Evolutionary conservation across 805 yeast species (phyloP).

Genomic region (Zygoascus ofunaensis): DNA sequence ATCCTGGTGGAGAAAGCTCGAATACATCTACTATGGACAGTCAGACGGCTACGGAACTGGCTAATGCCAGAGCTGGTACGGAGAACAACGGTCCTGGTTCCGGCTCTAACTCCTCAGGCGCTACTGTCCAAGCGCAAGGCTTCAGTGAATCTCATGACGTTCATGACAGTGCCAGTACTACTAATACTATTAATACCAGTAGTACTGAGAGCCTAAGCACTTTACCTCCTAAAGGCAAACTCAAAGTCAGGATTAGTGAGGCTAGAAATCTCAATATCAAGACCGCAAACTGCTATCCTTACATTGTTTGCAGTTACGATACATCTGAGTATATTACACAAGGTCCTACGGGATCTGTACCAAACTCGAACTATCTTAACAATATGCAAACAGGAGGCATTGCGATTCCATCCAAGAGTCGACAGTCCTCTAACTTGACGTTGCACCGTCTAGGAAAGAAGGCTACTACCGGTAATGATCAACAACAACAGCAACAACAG

Average conservation of each 20-base stretch:
- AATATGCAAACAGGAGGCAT: slow-evolving; percentile 19
- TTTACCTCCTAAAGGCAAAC: slow-evolving; percentile 44
- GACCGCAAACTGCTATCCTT: slow-evolving; percentile 57
- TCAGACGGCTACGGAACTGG: slow-evolving; percentile 5
- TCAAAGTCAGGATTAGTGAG: slow-evolving; percentile 70
- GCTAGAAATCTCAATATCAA: slow-evolving; percentile 60
- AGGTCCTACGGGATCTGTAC: slow-evolving; percentile 43
- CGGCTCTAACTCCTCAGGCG: background rate
- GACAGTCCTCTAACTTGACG: slow-evolving; percentile 17
- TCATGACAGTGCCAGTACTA: background rate
- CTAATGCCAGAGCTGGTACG: background rate
- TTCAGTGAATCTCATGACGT: background rate
- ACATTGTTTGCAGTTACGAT: slow-evolving; percentile 25
- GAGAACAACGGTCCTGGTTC: background rate
- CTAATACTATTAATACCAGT: background rate
- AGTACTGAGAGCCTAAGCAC: background rate
- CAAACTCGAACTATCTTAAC: slow-evolving; percentile 13
- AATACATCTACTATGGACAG: slow-evolving; percentile 3
- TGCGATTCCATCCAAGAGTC: slow-evolving; percentile 30
- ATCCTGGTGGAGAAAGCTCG: background rate
- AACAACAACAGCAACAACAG: background rate
- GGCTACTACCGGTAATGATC: slow-evolving; percentile 3
- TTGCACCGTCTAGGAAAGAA: slow-evolving; percentile 10
- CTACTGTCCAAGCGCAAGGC: background rate
- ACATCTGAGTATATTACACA: slow-evolving; percentile 68